Evolutionary conservation across 2,329 filamentous ascomycete genomes (phyloP).

Genomic region (Alternaria metachromatica): DNA sequence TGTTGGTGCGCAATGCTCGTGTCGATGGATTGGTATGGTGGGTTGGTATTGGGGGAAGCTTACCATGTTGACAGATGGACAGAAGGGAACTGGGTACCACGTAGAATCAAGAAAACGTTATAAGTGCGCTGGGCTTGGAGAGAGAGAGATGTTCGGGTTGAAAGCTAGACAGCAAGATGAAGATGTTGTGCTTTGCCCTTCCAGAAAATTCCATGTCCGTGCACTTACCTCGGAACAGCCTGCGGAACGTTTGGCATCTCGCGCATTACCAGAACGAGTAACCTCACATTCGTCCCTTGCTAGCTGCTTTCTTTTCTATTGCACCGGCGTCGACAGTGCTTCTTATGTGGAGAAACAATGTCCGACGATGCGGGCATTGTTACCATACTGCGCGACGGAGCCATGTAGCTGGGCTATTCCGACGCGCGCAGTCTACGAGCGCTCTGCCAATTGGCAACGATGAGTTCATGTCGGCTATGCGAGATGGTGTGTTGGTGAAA

Average conservation of each 20-base stretch:
- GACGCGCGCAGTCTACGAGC: constrained; percentile 30
- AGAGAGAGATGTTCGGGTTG: constrained; percentile 15
- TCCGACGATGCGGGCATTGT: constrained; percentile 38
- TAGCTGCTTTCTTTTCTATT: neutral
- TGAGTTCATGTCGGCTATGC: constrained; percentile 36
- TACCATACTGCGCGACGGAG: constrained; percentile 24
- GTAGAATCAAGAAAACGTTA: constrained; percentile 7
- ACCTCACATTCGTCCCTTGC: neutral
- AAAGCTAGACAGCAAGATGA: constrained; percentile 2
- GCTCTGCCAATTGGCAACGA: constrained; percentile 29
- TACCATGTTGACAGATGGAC: neutral
- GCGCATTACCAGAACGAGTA: constrained; percentile 12
- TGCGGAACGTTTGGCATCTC: constrained; percentile 12
- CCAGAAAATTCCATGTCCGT: constrained; percentile 26
- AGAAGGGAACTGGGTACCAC: constrained; percentile 20
- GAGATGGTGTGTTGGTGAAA: constrained; percentile 2
- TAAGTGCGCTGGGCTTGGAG: constrained; percentile 12
- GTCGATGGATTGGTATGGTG: too few species aligned
- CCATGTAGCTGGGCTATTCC: constrained; percentile 18
- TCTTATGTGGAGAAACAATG: constrained; percentile 47
- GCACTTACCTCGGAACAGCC: constrained; percentile 22
- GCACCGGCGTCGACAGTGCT: constrained; percentile 1
- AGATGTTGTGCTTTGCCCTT: constrained; percentile 14
- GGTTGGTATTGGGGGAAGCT: neutral
- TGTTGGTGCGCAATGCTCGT: neutral